These are phyloP conservation scores for Ceratocystis smalleyi DNA, from an alignment of 2,329 filamentous ascomycete species.

Conservation along the genomic window DNA sequence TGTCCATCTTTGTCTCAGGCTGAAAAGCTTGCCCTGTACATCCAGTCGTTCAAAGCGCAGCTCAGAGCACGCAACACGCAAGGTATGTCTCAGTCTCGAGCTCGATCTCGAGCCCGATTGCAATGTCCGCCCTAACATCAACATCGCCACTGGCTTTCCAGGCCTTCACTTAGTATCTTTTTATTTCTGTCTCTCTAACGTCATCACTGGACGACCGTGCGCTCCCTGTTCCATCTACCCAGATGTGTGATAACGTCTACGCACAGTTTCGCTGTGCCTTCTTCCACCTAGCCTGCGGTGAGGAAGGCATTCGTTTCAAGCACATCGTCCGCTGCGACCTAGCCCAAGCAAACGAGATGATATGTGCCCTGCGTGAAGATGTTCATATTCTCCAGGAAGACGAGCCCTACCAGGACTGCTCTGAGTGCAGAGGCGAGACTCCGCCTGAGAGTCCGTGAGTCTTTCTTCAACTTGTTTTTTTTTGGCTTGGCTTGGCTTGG, in stretches of 20 bases:
- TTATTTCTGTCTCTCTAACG: not conserved
- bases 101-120: not conserved
- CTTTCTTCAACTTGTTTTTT: not conserved
- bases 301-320: slow-evolving; percentile 13
- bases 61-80: not conserved
- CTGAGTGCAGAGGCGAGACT: slow-evolving; percentile 15
- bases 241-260: slow-evolving; percentile 17
- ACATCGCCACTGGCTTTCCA: not conserved
- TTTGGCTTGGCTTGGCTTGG: too few relatives aligned
- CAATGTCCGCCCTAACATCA: too few relatives aligned
- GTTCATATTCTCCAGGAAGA: slow-evolving; percentile 16
- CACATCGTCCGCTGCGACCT: slow-evolving; percentile 15
- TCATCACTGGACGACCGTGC: not conserved
- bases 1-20: not conserved
- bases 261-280: slow-evolving; percentile 15
- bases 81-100: slow-evolving; percentile 7
- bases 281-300: slow-evolving; percentile 10
- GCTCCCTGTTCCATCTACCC: not conserved
- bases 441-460: slow-evolving; percentile 16
- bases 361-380: slow-evolving; percentile 11
- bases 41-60: not conserved
- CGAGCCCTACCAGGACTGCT: slow-evolving; percentile 11
- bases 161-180: not conserved
- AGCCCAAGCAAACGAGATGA: slow-evolving; percentile 5
- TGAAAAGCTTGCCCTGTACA: not conserved